These are phyloP conservation scores for Fusarium nelsonii DNA, from an alignment of 2,329 filamentous ascomycete genomes.

Conservation along the genomic window DNA sequence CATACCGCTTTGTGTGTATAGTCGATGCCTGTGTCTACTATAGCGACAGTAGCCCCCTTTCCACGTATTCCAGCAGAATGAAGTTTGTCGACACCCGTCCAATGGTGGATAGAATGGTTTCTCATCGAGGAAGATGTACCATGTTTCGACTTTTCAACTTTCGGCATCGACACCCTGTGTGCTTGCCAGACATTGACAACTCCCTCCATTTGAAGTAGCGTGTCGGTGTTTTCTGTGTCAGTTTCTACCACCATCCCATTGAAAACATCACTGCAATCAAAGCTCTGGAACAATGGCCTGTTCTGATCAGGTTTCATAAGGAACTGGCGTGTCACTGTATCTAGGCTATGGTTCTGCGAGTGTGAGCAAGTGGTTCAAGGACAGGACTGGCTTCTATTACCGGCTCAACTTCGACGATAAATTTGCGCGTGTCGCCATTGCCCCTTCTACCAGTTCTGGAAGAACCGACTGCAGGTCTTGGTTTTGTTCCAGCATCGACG, in stretches of 20 bases:
- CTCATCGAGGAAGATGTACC: constrained; percentile 27
- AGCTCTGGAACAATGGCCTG: constrained; percentile 44
- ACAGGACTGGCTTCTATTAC: constrained; percentile 28
- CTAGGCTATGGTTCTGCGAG: constrained; percentile 29
- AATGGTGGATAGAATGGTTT: constrained; percentile 55
- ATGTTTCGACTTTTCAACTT: constrained; percentile 23
- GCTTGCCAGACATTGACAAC: constrained; percentile 56
- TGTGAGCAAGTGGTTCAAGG: constrained; percentile 25
- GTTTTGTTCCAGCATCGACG: constrained; percentile 21
- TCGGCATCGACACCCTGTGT: constrained; percentile 45
- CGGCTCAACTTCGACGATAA: constrained; percentile 47
- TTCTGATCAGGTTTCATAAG: constrained; percentile 30
- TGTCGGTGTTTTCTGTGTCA: constrained; percentile 51
- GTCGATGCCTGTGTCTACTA: constrained; percentile 57
- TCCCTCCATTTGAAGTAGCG: constrained; percentile 50
- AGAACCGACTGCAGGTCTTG: not conserved
- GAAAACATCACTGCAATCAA: constrained; percentile 55
- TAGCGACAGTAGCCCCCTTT: constrained; percentile 54
- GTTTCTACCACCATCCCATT: constrained; percentile 53
- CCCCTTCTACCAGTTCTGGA: constrained; percentile 5
- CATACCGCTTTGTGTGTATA: constrained; percentile 55
- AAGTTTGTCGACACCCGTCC: constrained; percentile 56
- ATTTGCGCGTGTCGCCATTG: constrained; percentile 38
- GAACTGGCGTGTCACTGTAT: constrained; percentile 43
- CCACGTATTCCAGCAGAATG: constrained; percentile 55